Percentiles rank a stretch among this genome's conserved stretches.
phyloP scores from a whole-genome alignment of 805 yeast species.

The Yarrowia sp. region DNA sequence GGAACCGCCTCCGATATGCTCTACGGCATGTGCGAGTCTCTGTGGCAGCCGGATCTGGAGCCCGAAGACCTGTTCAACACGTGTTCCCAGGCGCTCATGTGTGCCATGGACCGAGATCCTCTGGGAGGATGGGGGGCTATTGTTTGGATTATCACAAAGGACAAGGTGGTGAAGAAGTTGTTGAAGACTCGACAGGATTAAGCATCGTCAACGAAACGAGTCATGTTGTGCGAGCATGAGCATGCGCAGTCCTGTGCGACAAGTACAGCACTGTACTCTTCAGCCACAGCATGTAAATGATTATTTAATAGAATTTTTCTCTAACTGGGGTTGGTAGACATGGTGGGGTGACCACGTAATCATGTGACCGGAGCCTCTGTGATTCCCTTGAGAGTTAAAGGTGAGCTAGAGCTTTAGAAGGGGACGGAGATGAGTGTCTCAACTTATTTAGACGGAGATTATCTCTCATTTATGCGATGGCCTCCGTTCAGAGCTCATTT shows the following conservation, averaged over 20 bases:
- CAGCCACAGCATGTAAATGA: not conserved
- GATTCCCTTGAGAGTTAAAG: too few relatives aligned
- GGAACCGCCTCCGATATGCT: slow-evolving; percentile 98
- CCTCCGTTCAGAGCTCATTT: too few relatives aligned
- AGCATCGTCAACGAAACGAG: not conserved
- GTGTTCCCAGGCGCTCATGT: slow-evolving; percentile 85
- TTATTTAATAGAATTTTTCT: slow-evolving; percentile 13
- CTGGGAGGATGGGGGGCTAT: slow-evolving; percentile 98
- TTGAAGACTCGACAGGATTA: slow-evolving; percentile 95
- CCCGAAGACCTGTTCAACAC: slow-evolving; percentile 97
- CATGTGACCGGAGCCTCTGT: too few relatives aligned
- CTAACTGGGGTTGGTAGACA: not conserved
- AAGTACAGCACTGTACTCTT: not conserved
- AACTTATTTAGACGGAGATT: not conserved
- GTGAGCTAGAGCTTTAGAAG: too few relatives aligned
- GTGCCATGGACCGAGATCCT: slow-evolving; percentile 96
- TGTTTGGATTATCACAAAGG: slow-evolving; percentile 88
- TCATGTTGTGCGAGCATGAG: not conserved
- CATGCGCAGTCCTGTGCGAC: not conserved
- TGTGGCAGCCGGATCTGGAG: slow-evolving; percentile 89
- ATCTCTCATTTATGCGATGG: too few relatives aligned
- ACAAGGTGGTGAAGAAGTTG: slow-evolving; percentile 80
- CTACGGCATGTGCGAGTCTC: slow-evolving; percentile 97
- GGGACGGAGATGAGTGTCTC: not conserved
- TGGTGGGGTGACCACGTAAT: not conserved